Percentiles rank a stretch among this genome's conserved stretches.
These are phyloP conservation scores for Epichloe coenophiala DNA, from an alignment of 2,329 filamentous ascomycete species.

Conservation along the genomic window DNA sequence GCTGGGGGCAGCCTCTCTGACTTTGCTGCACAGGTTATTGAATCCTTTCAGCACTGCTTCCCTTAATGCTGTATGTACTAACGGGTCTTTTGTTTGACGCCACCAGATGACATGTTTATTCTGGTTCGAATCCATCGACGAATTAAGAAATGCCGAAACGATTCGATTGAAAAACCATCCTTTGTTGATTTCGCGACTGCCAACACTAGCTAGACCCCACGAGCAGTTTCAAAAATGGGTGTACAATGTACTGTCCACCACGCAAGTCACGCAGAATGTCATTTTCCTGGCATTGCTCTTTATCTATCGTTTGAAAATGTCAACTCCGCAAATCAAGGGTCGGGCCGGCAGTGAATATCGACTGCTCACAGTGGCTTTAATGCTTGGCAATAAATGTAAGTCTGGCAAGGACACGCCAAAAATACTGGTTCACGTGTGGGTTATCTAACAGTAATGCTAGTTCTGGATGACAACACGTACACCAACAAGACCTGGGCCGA, in stretches of 20 bases:
- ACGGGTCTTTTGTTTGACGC: neutral
- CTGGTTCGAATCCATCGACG: slow-evolving; percentile 88
- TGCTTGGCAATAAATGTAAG: slow-evolving; percentile 94
- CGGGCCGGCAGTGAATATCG: slow-evolving; percentile 89
- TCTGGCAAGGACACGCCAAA: slow-evolving; percentile 6
- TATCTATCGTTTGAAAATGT: slow-evolving; percentile 82
- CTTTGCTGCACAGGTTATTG: slow-evolving; percentile 65
- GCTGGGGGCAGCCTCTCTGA: slow-evolving; percentile 66
- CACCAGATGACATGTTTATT: slow-evolving; percentile 83
- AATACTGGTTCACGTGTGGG: neutral
- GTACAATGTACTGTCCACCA: slow-evolving; percentile 76
- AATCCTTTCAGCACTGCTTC: neutral
- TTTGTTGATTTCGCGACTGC: slow-evolving; percentile 38
- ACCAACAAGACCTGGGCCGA: slow-evolving; percentile 99
- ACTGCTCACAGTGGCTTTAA: slow-evolving; percentile 82
- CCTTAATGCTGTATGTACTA: neutral
- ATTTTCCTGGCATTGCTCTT: slow-evolving; percentile 82
- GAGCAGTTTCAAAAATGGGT: slow-evolving; percentile 89
- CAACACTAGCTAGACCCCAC: slow-evolving; percentile 60
- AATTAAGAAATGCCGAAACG: slow-evolving; percentile 61
- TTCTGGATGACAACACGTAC: slow-evolving; percentile 96
- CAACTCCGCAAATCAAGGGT: slow-evolving; percentile 78
- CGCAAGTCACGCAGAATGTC: slow-evolving; percentile 92
- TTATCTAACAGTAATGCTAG: slow-evolving; percentile 24
- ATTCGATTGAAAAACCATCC: slow-evolving; percentile 29